Percentiles rank a stretch among this genome's conserved stretches.
Evolutionary conservation across 352 stramenopile genomes (phyloP).

Genomic region (Peronospora destructor): DNA sequence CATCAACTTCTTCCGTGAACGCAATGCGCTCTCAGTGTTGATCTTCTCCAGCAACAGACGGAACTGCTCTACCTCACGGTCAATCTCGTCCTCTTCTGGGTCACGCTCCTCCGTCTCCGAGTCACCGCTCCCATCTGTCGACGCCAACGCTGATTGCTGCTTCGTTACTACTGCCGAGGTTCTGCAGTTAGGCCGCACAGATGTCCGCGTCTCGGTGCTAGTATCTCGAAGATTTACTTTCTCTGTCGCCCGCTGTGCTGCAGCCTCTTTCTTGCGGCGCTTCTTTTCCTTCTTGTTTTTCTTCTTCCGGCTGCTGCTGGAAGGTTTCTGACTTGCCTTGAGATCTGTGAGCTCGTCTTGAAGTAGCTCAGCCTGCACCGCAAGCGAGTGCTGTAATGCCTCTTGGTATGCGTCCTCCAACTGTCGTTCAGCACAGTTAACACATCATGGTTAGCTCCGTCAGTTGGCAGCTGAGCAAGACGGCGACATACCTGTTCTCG

Average conservation of each 20-base stretch:
- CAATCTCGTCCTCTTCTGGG: conserved; percentile 49
- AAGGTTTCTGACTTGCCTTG: conserved; percentile 51
- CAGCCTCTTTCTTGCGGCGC: conserved; percentile 56
- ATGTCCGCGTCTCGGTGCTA: not conserved
- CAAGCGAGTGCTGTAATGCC: conserved; percentile 67
- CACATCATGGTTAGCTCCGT: conserved; percentile 12
- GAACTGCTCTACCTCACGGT: conserved; percentile 75
- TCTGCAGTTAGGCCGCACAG: conserved; percentile 10
- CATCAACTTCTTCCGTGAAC: conserved; percentile 63
- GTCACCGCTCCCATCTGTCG: conserved; percentile 23
- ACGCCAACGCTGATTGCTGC: conserved; percentile 6
- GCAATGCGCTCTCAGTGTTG: conserved; percentile 44
- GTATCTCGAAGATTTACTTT: conserved; percentile 12
- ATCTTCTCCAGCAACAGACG: conserved; percentile 66
- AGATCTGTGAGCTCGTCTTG: conserved; percentile 67
- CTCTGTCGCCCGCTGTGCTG: conserved; percentile 26
- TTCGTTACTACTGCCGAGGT: conserved; percentile 5
- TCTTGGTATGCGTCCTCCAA: conserved; percentile 72
- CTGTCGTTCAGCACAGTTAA: conserved; percentile 22
- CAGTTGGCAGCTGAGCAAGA: not conserved
- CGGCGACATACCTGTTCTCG: conserved; percentile 50
- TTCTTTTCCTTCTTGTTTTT: conserved; percentile 79
- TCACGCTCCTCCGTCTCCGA: conserved; percentile 23
- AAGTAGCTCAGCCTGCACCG: conserved; percentile 63
- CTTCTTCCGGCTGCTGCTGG: conserved; percentile 44